Conservation (phyloP, 345 rosid species). For the Murraya koenigii region DNA sequence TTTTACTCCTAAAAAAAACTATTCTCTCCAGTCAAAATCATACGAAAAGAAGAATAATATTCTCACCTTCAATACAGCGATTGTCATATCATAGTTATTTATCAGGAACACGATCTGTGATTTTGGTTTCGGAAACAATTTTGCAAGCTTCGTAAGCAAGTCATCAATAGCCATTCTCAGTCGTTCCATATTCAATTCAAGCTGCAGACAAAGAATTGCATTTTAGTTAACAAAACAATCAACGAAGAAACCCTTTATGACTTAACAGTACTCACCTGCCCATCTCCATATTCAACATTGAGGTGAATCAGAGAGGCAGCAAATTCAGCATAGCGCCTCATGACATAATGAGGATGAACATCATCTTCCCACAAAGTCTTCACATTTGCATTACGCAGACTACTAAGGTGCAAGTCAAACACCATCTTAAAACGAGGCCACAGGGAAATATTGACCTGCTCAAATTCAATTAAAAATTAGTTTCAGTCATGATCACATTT, state of each 20-base stretch:
- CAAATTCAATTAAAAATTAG: slow-evolving; percentile 22
- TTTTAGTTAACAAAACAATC: background rate
- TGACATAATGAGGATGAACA: slow-evolving; percentile 96
- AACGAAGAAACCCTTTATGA: background rate
- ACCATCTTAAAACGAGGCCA: slow-evolving; percentile 99
- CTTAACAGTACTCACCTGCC: slow-evolving; percentile 58
- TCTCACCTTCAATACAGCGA: slow-evolving; percentile 85
- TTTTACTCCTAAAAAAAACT: background rate
- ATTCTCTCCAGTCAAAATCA: background rate
- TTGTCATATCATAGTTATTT: slow-evolving; percentile 96
- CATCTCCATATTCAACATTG: slow-evolving; percentile 93
- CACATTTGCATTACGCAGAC: slow-evolving; percentile 85
- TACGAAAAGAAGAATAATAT: background rate
- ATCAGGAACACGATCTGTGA: slow-evolving; percentile 83
- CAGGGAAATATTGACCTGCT: slow-evolving; percentile 87
- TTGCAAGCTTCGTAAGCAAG: slow-evolving; percentile 83
- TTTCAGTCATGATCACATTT: slow-evolving; percentile 5
- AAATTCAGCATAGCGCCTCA: slow-evolving; percentile 99
- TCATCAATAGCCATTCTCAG: slow-evolving; percentile 94
- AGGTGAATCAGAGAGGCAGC: slow-evolving; percentile 96
- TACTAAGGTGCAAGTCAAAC: slow-evolving; percentile 85
- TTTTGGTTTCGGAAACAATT: slow-evolving; percentile 64
- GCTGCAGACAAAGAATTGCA: slow-evolving; percentile 49
- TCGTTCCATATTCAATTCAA: slow-evolving; percentile 89
- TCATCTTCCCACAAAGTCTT: slow-evolving; percentile 98